Conservation (phyloP, 192 early-diverging fungal genomes). For the Dimargaris cristalligena region DNA sequence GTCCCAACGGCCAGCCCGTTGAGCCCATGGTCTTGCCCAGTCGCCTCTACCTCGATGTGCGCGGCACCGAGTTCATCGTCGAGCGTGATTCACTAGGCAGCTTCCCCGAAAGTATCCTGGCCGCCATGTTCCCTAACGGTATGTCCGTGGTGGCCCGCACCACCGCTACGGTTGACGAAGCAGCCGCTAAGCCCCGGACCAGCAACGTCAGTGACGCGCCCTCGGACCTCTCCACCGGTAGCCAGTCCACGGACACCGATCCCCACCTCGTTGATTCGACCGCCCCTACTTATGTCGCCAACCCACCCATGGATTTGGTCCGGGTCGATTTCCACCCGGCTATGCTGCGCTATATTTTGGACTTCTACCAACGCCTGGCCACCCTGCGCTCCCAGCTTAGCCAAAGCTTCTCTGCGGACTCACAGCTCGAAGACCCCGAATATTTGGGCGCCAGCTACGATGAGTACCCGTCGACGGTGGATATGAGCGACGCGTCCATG, state of each 20-base stretch:
- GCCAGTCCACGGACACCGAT: background rate
- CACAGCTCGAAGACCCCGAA: conserved; percentile 8
- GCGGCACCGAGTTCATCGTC: conserved; percentile 35
- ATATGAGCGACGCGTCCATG: conserved; percentile 10
- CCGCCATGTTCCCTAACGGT: conserved; percentile 46
- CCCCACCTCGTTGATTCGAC: background rate
- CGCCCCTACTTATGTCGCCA: background rate
- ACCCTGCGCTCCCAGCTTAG: conserved; percentile 13
- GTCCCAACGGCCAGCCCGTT: conserved; percentile 9
- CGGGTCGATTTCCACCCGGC: conserved; percentile 30
- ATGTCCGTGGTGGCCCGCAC: conserved; percentile 22
- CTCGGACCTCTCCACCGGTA: background rate
- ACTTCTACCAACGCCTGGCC: conserved; percentile 20
- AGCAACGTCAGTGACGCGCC: background rate
- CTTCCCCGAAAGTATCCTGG: conserved; percentile 39
- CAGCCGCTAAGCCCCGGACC: background rate
- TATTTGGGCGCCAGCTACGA: background rate
- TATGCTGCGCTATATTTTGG: conserved; percentile 30
- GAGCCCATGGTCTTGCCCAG: conserved; percentile 24
- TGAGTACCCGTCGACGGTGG: conserved; percentile 4
- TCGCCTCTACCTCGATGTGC: conserved; percentile 34
- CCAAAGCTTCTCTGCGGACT: conserved; percentile 11
- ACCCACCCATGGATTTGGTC: conserved; percentile 5
- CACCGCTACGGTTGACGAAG: background rate
- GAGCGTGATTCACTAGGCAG: conserved; percentile 36